Evolutionary conservation across 441 rosid genomes (phyloP).

Genomic region (Hura crepitans): DNA sequence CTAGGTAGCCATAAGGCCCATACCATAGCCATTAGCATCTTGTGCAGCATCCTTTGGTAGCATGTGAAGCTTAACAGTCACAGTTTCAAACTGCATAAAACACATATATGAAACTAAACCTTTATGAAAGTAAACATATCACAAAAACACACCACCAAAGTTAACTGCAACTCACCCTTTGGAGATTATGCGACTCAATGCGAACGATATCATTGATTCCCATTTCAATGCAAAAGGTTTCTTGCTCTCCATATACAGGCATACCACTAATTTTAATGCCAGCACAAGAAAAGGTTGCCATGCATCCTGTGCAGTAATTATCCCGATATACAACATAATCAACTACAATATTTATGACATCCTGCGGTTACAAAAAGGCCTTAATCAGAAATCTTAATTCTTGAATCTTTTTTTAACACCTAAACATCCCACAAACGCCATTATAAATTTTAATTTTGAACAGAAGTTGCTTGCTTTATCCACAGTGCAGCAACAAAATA

Average conservation of each 20-base stretch:
- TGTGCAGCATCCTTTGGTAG: slow-evolving; percentile 43
- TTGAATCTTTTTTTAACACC: slow-evolving; percentile 14
- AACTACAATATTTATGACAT: slow-evolving; percentile 38
- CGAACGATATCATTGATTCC: slow-evolving; percentile 65
- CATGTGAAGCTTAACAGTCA: slow-evolving; percentile 51
- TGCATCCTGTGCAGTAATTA: slow-evolving; percentile 40
- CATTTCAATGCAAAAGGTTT: slow-evolving; percentile 42
- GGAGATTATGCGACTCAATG: slow-evolving; percentile 56
- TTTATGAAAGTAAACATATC: slow-evolving; percentile 21
- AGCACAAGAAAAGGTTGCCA: slow-evolving; percentile 51
- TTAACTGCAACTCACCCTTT: slow-evolving; percentile 50
- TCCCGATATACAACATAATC: slow-evolving; percentile 60
- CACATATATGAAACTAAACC: slow-evolving; percentile 19
- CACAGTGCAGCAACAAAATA: background rate
- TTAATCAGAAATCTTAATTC: slow-evolving; percentile 7
- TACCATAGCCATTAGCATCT: slow-evolving; percentile 34
- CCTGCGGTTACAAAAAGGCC: slow-evolving; percentile 44
- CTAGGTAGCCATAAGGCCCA: too few species aligned
- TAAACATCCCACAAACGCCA: slow-evolving; percentile 8
- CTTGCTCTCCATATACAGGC: slow-evolving; percentile 36
- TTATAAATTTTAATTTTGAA: background rate
- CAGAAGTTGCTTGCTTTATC: slow-evolving; percentile 8
- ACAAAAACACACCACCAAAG: slow-evolving; percentile 18
- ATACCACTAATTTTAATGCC: slow-evolving; percentile 52
- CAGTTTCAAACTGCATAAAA: slow-evolving; percentile 49